Base-by-base conservation (phyloP, 257 asterid species). In the Rauvolfia tetraphylla region DNA sequence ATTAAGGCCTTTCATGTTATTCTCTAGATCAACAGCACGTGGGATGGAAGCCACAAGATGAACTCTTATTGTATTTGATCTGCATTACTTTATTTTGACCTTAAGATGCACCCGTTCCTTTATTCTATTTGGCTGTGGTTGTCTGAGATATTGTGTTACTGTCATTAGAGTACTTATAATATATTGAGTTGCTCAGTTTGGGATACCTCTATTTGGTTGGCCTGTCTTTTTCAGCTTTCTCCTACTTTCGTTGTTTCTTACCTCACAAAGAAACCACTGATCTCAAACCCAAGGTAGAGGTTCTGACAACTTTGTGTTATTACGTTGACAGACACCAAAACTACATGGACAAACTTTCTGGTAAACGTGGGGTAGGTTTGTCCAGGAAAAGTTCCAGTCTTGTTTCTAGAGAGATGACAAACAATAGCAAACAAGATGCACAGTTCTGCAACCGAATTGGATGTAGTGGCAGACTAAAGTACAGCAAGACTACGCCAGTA, bases 381-480 rank as follows among this genome's bases (percentile, higher is more conserved):
- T 79, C 89, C 29, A 83, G 83, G 83, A 89, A 81, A 81, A 86
- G 83, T 62, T 69, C 46, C 25, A 58, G 56, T 71, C 72, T 75
- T 73, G 78, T 80, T 80, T 67, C 79, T 23, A 86, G 81, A 76
- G 84, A 83, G 74, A 74, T 76, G 49, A 44, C 85, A 33, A 41
- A 77, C 0, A 85, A 73, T 44, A 78, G 78, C 78, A 90, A 80
- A 76, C 86, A 78, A 73, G 82, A 82, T 79, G 81, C 87, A 80
- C 91, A 89, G 38, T 88, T 86, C 63, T 94, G 98, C 82, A 88
- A 88, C 59, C 89, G 97, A 65, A 87, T 84, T 82, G 97, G 97
- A 80, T 94, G 98, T 86, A 86, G 86, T 8, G 96, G 97, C 44
- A 87, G 90, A 83, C 79, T 88, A 33, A 90, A 92, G 85, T 76